phyloP scores from a whole-genome alignment of 1,284 basidiomycete genomes.

The Volvariella surrecta region DNA sequence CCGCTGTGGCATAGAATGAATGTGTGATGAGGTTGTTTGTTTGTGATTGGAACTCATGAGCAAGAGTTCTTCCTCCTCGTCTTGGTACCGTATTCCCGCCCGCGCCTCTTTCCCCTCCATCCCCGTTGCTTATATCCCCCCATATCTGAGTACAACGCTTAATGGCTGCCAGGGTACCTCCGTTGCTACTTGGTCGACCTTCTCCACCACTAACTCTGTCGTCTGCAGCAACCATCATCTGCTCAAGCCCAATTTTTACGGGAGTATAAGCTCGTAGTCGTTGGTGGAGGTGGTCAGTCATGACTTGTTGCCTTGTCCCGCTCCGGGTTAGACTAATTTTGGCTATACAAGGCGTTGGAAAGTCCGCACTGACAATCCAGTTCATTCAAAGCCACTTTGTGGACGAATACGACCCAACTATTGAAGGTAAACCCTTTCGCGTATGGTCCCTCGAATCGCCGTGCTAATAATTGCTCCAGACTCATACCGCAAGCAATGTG shows the following conservation, averaged over 20 bases:
- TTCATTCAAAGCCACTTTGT: conserved; percentile 98
- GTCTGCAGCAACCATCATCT: conserved; percentile 10
- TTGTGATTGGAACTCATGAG: too few relatives aligned
- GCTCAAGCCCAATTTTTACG: conserved; percentile 83
- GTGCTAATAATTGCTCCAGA: conserved; percentile 37
- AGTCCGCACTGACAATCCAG: conserved; percentile 95
- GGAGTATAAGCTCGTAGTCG: conserved; percentile 96
- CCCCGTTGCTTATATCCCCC: conserved; percentile 4
- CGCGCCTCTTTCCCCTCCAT: conserved; percentile 7
- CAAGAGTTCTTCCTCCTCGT: conserved; percentile 8
- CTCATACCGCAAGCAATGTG: conserved; percentile 92
- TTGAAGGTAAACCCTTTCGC: conserved; percentile 60
- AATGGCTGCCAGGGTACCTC: conserved; percentile 26
- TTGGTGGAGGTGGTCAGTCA: conserved; percentile 89
- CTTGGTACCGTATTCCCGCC: conserved; percentile 2
- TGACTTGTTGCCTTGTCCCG: background rate
- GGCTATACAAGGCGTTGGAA: conserved; percentile 73
- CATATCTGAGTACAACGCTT: conserved; percentile 6
- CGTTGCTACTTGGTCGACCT: background rate
- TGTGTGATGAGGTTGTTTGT: too few relatives aligned
- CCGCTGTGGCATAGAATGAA: too few relatives aligned
- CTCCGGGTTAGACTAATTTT: conserved; percentile 2
- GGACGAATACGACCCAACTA: conserved; percentile 97
- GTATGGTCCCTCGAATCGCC: conserved; percentile 9
- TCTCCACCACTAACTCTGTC: background rate